These are phyloP conservation scores for Haematococcus sp. DNA, from an alignment of 139 green algal species.

Conservation along the genomic window DNA sequence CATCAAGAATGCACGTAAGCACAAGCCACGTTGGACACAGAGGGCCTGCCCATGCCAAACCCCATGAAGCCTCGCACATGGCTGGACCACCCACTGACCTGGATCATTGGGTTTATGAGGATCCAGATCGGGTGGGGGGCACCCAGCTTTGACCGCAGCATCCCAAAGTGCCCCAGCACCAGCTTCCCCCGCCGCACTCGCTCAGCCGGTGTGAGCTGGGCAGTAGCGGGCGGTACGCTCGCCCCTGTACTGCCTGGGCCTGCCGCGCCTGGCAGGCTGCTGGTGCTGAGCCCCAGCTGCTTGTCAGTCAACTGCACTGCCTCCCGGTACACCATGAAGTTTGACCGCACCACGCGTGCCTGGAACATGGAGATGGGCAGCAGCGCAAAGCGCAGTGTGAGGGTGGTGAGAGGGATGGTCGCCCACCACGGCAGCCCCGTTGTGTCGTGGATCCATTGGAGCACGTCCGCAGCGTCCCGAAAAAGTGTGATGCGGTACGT, in stretches of 20 bases:
- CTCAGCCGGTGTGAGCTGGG: neutral
- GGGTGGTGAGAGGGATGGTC: conserved; percentile 45
- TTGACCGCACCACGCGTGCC: conserved; percentile 23
- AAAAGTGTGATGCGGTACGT: too few relatives aligned
- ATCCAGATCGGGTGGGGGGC: conserved; percentile 68
- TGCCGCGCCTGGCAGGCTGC: neutral
- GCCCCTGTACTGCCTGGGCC: neutral
- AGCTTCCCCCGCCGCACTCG: neutral
- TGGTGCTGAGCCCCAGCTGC: neutral
- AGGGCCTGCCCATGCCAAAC: neutral
- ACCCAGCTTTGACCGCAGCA: conserved; percentile 42
- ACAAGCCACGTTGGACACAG: neutral
- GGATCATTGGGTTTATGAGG: conserved; percentile 58
- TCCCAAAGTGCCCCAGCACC: conserved; percentile 27
- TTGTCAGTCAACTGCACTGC: conserved; percentile 25
- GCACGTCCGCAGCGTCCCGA: neutral
- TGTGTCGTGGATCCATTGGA: conserved; percentile 26
- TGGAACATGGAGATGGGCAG: conserved; percentile 41
- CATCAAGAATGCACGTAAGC: neutral
- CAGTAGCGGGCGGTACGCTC: neutral
- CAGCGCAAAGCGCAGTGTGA: conserved; percentile 36
- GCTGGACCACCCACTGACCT: too few relatives aligned
- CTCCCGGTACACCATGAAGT: conserved; percentile 40
- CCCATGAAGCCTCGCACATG: conserved; percentile 6
- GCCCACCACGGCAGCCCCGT: conserved; percentile 52